A percentile compares a stretch with the other conserved stretches of the same genome.
Conservation (phyloP, 202 grass and related monocot genomes). For the Setaria italica region DNA sequence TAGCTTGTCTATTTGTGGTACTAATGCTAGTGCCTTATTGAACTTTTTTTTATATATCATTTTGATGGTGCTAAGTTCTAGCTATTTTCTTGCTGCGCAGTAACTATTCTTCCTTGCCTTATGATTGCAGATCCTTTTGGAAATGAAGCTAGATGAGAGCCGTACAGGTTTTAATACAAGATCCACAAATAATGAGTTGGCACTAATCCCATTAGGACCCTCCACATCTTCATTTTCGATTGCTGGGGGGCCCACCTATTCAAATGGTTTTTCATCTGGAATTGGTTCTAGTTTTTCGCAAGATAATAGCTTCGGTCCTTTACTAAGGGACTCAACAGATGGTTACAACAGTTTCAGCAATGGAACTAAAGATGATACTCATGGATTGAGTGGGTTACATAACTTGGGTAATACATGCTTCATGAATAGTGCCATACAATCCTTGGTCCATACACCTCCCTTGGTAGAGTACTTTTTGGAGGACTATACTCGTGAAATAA, state of each 20-base stretch:
- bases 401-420: slow-evolving; percentile 99
- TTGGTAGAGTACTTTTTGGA: slow-evolving; percentile 88
- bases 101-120: slow-evolving; percentile 34
- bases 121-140: slow-evolving; percentile 76
- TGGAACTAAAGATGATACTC: slow-evolving; percentile 69
- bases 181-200: slow-evolving; percentile 81
- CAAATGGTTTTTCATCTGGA: slow-evolving; percentile 82
- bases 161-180: slow-evolving; percentile 51
- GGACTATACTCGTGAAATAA: slow-evolving; percentile 91
- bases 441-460: slow-evolving; percentile 91
- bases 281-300: slow-evolving; percentile 67
- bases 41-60: background rate
- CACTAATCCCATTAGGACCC: slow-evolving; percentile 80
- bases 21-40: slow-evolving; percentile 20
- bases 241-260: slow-evolving; percentile 79
- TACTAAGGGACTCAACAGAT: slow-evolving; percentile 65
- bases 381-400: slow-evolving; percentile 87
- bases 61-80: background rate
- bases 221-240: slow-evolving; percentile 83
- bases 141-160: slow-evolving; percentile 57
- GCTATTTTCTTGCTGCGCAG: slow-evolving; percentile 35
- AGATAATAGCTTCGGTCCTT: slow-evolving; percentile 68
- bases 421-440: slow-evolving; percentile 97
- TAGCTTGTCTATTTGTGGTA: slow-evolving; percentile 7
- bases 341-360: slow-evolving; percentile 63